Base-by-base conservation (phyloP, 1,284 basidiomycete genomes). In the Microbotryum scabiosae region DNA sequence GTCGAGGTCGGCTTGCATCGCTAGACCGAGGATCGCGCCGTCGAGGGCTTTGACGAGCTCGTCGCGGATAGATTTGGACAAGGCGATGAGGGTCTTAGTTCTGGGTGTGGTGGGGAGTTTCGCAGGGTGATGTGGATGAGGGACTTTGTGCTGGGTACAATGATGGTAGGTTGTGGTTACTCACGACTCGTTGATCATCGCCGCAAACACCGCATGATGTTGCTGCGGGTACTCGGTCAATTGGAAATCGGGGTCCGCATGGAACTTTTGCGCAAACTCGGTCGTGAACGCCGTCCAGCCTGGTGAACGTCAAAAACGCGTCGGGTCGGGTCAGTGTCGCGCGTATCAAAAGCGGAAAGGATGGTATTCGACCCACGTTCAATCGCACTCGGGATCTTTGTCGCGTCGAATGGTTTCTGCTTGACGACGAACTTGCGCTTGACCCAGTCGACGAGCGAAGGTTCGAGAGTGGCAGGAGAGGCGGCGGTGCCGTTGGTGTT, bases 361-460 rank as follows among this genome's bases (percentile, higher is more conserved):
- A 25, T 21, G 1, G 12, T 20, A 20, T 8, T 25, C 20, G 7
- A 73, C 82, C 59, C 61, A 86, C 89, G 88, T 79, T 86, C 84
- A 72, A 92, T 81, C 7, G 87, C 88, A 70, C 89, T 86, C 32
- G 85, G 86, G 68, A 84, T 81, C 71, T 86, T 85, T 72, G 88
- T 84, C 59, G 87, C 82, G 0, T 84, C 82, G 48, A 87, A 71
- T 3, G 80, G 76, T 74, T 88, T 91, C 78, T 93, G 90, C 74
- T 82, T 88, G 70, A 90, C 82, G 5, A 83, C 68, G 1, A 88
- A 80, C 72, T 85, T 91, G 41, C 86, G 86, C 72, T 85, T 71
- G 62, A 74, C 75, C 62, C 77, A 69, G 43, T 67, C 65, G 46
- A 76, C 73, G 50, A 75, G 57, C 12, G 67, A 53, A 30, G 69